Evolutionary conservation across 2,329 filamentous ascomycete species (phyloP).

Genomic region (Monosporascus sp.): DNA sequence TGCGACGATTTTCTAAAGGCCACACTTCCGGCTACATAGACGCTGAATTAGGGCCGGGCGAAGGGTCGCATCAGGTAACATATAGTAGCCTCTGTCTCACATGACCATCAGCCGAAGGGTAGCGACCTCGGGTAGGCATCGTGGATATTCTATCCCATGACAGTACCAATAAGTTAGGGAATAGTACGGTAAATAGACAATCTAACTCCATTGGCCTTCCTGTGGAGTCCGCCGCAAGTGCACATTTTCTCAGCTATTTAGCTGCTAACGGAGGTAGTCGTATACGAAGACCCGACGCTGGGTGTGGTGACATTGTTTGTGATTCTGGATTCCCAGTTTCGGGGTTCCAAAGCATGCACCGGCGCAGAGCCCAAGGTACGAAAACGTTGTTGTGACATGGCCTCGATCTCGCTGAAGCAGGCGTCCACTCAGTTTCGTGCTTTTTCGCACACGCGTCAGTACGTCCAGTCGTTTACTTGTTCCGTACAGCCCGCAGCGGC

Average conservation of each 20-base stretch:
- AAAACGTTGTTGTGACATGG: not conserved
- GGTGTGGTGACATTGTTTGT: too few relatives aligned
- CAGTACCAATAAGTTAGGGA: not conserved
- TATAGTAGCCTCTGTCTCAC: not conserved
- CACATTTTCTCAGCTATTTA: too few relatives aligned
- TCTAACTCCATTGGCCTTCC: not conserved
- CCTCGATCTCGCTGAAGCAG: not conserved
- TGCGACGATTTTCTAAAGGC: not conserved
- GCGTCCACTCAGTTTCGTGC: not conserved
- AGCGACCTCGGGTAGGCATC: not conserved
- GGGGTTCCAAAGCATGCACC: too few relatives aligned
- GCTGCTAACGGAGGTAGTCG: too few relatives aligned
- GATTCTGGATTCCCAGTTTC: too few relatives aligned
- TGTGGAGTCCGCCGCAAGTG: too few relatives aligned
- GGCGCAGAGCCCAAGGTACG: too few relatives aligned
- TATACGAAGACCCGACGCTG: not conserved
- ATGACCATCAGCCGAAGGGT: not conserved
- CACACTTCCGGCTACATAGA: not conserved
- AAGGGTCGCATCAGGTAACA: not conserved
- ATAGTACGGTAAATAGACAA: not conserved
- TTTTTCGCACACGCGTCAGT: not conserved
- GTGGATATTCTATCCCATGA: not conserved
- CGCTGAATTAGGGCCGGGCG: not conserved
- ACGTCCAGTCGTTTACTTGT: not conserved
- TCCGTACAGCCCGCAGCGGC: not conserved